Conservation (phyloP, 108 stramenopile genomes). For the Seminavis robusta region DNA sequence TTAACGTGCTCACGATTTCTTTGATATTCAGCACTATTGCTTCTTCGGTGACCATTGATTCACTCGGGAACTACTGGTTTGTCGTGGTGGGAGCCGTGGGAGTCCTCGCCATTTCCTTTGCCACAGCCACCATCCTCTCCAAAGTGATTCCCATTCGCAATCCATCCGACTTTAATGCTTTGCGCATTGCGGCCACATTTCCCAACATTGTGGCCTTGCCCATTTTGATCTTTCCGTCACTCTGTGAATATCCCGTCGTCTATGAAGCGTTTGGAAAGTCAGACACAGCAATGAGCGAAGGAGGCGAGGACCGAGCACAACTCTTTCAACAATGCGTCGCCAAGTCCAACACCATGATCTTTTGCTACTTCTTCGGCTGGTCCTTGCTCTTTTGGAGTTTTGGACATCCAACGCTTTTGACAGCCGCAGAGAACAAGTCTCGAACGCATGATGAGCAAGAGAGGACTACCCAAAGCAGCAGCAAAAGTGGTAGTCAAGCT, state of each 20-base stretch:
- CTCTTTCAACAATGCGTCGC: slow-evolving; percentile 38
- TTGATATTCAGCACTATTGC: slow-evolving; percentile 60
- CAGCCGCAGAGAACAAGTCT: slow-evolving; percentile 12
- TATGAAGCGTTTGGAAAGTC: slow-evolving; percentile 42
- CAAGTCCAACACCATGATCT: slow-evolving; percentile 62
- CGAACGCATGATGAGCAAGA: slow-evolving; percentile 7
- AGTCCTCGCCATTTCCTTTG: slow-evolving; percentile 46
- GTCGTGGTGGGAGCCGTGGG: slow-evolving; percentile 44
- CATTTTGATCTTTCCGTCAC: slow-evolving; percentile 69
- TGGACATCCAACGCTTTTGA: slow-evolving; percentile 48
- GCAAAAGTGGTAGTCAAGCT: background rate
- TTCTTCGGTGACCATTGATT: slow-evolving; percentile 37
- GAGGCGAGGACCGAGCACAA: background rate
- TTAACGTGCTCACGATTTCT: slow-evolving; percentile 57
- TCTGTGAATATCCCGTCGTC: slow-evolving; percentile 70
- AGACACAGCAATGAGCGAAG: too few relatives aligned
- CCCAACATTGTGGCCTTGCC: slow-evolving; percentile 76
- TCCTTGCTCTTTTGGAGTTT: slow-evolving; percentile 54
- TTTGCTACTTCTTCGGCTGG: slow-evolving; percentile 72
- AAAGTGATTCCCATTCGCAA: slow-evolving; percentile 27
- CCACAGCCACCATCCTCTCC: slow-evolving; percentile 45
- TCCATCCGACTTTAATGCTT: slow-evolving; percentile 45
- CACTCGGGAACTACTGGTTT: slow-evolving; percentile 61
- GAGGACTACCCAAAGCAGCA: background rate
- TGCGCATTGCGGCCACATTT: slow-evolving; percentile 61